Conservation (phyloP, 225 moss, liverwort and hornwort genomes). For the Pseudoscleropodium purum region DNA sequence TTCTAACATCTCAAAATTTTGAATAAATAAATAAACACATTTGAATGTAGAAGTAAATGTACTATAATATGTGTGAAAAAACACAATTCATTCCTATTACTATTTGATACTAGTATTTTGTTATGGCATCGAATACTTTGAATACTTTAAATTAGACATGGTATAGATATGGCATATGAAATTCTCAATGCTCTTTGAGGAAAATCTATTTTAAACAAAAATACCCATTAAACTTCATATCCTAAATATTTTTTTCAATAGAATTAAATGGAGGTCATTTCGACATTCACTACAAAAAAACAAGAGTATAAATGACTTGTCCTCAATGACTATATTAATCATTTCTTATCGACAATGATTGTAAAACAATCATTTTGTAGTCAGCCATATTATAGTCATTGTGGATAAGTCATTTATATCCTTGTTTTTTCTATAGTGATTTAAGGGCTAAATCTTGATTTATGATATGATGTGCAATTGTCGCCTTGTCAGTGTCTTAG, state of each 20-base stretch:
- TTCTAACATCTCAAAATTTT: not conserved
- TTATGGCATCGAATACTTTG: not conserved
- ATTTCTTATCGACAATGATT: too few relatives aligned
- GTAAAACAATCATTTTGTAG: too few relatives aligned
- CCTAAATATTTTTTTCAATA: not conserved
- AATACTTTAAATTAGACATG: not conserved
- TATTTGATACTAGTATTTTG: not conserved
- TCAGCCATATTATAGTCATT: too few relatives aligned
- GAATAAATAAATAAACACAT: not conserved
- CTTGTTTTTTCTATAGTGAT: too few relatives aligned
- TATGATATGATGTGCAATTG: not conserved
- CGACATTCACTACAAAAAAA: not conserved
- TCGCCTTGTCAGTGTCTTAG: too few relatives aligned
- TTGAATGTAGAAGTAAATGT: too few relatives aligned
- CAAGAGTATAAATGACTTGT: too few relatives aligned
- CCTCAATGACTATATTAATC: too few relatives aligned
- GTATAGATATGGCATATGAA: fast-evolving
- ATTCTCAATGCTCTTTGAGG: fast-evolving
- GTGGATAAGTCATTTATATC: too few relatives aligned
- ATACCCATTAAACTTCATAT: too few relatives aligned
- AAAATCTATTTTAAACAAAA: not conserved
- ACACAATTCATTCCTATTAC: not conserved
- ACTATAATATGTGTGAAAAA: too few relatives aligned
- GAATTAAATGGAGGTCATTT: not conserved
- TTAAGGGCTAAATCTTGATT: too few relatives aligned